Percentiles rank a stretch among this genome's conserved stretches.
These are phyloP conservation scores for Coemansia reversa DNA, from an alignment of 192 early-diverging fungal species.

Conservation along the genomic window DNA sequence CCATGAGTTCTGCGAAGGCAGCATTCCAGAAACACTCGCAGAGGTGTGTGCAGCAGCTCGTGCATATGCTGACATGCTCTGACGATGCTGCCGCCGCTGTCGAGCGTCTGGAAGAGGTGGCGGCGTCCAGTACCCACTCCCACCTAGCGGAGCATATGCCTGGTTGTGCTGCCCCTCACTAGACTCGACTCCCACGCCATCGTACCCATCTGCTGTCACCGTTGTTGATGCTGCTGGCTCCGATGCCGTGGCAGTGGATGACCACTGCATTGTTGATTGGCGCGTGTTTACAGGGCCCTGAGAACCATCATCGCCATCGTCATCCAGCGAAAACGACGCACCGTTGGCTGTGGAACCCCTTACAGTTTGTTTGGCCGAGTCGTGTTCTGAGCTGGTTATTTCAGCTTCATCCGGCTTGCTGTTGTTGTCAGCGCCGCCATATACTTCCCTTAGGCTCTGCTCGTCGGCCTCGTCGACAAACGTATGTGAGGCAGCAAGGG, in stretches of 20 bases:
- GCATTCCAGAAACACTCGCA: background rate
- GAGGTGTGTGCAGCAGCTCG: constrained; percentile 7
- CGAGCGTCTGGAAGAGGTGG: constrained; percentile 31
- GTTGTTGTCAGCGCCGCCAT: background rate
- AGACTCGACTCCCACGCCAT: no score
- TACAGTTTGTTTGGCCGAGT: background rate
- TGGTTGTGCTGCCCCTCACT: no score
- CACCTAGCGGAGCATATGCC: background rate
- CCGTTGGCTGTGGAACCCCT: constrained; percentile 45
- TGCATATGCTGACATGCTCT: constrained; percentile 29
- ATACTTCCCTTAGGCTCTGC: constrained; percentile 3
- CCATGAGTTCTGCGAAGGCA: constrained; percentile 1
- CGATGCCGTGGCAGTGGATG: background rate
- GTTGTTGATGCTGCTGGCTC: no score
- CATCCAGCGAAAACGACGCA: constrained; percentile 46
- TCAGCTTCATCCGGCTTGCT: background rate
- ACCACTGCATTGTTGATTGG: constrained; percentile 8
- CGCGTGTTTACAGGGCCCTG: background rate
- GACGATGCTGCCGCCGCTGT: constrained; percentile 45
- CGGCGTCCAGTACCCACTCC: constrained; percentile 32
- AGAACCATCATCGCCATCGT: constrained; percentile 18
- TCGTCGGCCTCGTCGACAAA: constrained; percentile 21
- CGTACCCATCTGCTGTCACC: no score
- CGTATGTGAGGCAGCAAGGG: background rate
- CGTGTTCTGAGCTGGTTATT: no score